Evolutionary conservation across 371 early-diverging fungal species (phyloP).

Genomic region (Mortierella sp.): DNA sequence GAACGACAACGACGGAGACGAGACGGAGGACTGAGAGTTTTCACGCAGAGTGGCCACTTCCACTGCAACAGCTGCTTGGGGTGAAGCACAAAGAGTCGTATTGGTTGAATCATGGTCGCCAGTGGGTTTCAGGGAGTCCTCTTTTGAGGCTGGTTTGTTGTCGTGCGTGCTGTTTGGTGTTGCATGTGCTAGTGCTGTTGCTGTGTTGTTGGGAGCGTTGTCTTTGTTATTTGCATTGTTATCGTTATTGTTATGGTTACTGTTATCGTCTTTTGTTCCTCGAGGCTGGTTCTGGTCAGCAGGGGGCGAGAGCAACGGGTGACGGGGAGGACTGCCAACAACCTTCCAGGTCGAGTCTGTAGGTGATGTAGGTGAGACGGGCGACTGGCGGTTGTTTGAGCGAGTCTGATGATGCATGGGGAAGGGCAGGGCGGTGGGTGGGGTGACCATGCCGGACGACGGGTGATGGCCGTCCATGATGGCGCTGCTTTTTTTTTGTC

Average conservation of each 20-base stretch:
- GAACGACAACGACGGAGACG: background rate
- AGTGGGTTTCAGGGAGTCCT: background rate
- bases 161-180: background rate
- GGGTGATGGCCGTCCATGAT: slow-evolving; percentile 15
- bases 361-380: slow-evolving; percentile 4
- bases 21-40: slow-evolving; percentile 2
- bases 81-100: background rate
- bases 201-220: background rate
- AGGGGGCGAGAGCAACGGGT: slow-evolving; percentile 27
- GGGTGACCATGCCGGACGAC: slow-evolving; percentile 32
- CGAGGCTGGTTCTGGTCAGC: slow-evolving; percentile 15
- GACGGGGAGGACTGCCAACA: slow-evolving; percentile 49
- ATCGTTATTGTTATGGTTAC: background rate
- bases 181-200: background rate
- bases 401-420: slow-evolving; percentile 26
- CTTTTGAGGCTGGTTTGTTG: background rate
- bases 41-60: background rate
- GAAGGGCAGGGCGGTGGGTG: slow-evolving; percentile 25
- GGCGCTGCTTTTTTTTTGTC: too few relatives aligned
- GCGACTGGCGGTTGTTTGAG: background rate
- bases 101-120: background rate
- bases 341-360: slow-evolving; percentile 33
- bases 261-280: background rate
- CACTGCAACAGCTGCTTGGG: background rate
- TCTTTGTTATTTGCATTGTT: background rate